These are phyloP conservation scores for Pezicula rhizophila DNA, from an alignment of 2,329 filamentous ascomycete species.

Conservation along the genomic window DNA sequence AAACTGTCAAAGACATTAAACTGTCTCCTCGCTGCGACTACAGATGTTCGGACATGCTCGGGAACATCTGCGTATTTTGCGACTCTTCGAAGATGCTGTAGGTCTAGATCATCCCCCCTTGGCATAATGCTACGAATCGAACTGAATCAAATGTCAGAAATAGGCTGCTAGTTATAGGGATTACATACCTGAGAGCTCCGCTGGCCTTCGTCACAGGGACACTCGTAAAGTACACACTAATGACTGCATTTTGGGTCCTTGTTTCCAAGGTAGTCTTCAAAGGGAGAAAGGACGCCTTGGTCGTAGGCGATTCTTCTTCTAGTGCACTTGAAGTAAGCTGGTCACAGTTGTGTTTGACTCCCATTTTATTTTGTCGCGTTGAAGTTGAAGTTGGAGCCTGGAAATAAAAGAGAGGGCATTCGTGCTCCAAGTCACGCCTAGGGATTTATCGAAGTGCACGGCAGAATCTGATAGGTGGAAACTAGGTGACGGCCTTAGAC, in stretches of 20 bases:
- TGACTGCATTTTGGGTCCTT: constrained; percentile 49
- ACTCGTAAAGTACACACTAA: constrained; percentile 64
- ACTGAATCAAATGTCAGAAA: constrained; percentile 30
- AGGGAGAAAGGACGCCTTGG: constrained; percentile 39
- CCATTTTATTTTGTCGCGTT: neutral
- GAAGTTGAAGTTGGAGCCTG: too few relatives aligned
- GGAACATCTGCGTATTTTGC: constrained; percentile 66
- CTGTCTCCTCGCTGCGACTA: constrained; percentile 38
- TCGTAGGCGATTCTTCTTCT: neutral
- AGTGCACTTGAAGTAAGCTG: neutral
- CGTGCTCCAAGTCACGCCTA: too few relatives aligned
- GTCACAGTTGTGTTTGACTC: neutral
- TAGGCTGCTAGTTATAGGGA: neutral
- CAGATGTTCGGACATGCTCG: constrained; percentile 53
- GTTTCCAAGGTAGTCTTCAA: constrained; percentile 61
- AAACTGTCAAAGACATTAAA: constrained; percentile 53
- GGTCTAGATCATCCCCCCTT: constrained; percentile 56
- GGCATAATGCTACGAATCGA: constrained; percentile 50
- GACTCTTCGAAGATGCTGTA: constrained; percentile 69
- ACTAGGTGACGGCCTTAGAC: too few relatives aligned
- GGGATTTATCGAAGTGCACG: too few relatives aligned
- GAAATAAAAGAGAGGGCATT: too few relatives aligned
- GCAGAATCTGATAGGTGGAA: too few relatives aligned
- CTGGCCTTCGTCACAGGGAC: constrained; percentile 68
- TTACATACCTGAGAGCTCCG: constrained; percentile 62